Conservation (phyloP, 495 filamentous ascomycete genomes). For the Neurospora sp. region DNA sequence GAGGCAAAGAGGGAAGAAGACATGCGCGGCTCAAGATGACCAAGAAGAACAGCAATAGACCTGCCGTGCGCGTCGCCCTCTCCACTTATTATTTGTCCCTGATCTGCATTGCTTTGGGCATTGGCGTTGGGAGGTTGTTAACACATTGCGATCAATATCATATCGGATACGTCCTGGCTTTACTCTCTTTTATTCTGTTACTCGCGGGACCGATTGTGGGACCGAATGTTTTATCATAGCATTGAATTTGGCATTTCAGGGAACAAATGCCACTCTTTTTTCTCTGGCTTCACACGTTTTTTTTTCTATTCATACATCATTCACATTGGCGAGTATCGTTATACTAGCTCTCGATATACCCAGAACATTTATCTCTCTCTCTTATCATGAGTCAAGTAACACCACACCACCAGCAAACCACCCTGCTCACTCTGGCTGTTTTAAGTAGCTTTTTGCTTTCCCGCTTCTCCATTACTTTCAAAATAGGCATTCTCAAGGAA, state of each 20-base stretch:
- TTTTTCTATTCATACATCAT: neutral
- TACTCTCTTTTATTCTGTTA: neutral
- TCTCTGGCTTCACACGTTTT: neutral
- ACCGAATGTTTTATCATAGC: neutral
- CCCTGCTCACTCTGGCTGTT: neutral
- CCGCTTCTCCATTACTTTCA: neutral
- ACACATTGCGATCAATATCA: neutral
- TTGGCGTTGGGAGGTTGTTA: neutral
- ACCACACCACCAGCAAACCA: neutral
- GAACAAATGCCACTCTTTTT: neutral
- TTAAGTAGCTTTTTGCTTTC: neutral
- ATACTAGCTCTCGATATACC: neutral
- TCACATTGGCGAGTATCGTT: neutral
- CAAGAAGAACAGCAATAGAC: neutral
- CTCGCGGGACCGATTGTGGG: neutral
- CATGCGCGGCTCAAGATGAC: neutral
- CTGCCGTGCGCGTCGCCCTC: neutral
- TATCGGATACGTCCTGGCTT: neutral
- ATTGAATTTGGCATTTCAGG: neutral
- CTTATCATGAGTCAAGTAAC: neutral
- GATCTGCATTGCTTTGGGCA: neutral
- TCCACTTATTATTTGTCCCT: neutral
- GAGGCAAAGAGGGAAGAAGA: neutral
- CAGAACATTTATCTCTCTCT: neutral
- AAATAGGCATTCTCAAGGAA: neutral